Percentiles rank a stretch among this genome's conserved stretches.
These are phyloP conservation scores for Trapa incisa DNA, from an alignment of 345 rosid genomes.

Conservation along the genomic window DNA sequence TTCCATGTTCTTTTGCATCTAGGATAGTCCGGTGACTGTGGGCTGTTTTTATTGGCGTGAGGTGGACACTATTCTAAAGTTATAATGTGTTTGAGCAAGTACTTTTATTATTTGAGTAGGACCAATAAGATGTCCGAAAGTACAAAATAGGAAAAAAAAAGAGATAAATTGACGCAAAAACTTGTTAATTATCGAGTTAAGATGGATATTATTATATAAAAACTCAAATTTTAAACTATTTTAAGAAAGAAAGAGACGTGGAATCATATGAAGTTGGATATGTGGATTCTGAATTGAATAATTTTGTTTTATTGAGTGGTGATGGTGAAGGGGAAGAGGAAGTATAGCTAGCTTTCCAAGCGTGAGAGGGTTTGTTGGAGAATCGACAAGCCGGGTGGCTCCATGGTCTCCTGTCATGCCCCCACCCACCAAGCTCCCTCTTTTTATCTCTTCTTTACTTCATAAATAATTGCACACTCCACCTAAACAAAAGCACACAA, in stretches of 20 bases:
- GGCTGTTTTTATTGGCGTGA: background rate
- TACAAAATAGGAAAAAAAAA: no score
- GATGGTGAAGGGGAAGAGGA: background rate
- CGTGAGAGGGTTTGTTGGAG: conserved; percentile 16
- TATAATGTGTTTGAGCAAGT: no score
- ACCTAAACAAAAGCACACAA: background rate
- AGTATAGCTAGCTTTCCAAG: conserved; percentile 11
- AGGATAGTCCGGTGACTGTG: background rate
- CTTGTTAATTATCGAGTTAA: no score
- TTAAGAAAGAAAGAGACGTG: no score
- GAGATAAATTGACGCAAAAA: no score
- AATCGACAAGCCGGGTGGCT: conserved; percentile 13
- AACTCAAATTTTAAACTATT: no score
- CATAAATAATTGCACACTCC: background rate
- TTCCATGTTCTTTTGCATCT: background rate
- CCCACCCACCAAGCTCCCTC: conserved; percentile 6
- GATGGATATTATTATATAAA: no score
- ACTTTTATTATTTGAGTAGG: no score
- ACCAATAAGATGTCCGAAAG: no score
- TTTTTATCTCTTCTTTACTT: background rate
- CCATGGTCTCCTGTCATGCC: conserved; percentile 9
- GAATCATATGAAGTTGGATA: no score
- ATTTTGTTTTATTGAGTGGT: background rate
- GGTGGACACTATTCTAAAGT: no score
- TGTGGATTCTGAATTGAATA: no score